Base-by-base conservation (phyloP, 1,139 yeast species). In the Suhomyces taliae region DNA sequence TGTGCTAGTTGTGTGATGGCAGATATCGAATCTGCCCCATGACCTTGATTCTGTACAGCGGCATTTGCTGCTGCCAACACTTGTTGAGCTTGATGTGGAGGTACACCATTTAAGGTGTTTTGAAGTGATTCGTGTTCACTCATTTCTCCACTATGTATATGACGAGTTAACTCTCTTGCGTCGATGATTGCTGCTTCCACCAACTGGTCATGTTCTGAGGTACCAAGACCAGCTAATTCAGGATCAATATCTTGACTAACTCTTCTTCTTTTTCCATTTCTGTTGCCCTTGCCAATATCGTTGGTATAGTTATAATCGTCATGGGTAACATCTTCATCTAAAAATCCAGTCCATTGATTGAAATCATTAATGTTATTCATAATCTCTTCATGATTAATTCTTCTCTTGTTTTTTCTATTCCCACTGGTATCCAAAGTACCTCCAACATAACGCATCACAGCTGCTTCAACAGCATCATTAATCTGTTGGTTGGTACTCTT, bases 401-500 rank as follows among this genome's bases (percentile, higher is more conserved):
- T 44, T 8, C 55, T 39, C 27, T 53, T 52, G 32, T 37, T 48
- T 38, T 44, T 42, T 8, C 51, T 32, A 15, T 37, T 11, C 1
- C 41, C 47, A 33, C 31, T 40, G 19, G 51, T 29, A 32, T 75
- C 79, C 41, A 82, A 65, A 1, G 82, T 76, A 6, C 83, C 84
- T 12, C 87, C 87, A 8, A 85, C 91, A 54, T 80, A 79, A 48
- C 81, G 76, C 81, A 85, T 74, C 34, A 85, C 89, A 0, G 90
- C 91, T n/a, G 87, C 90, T 56, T 81, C 87, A 7, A 82, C 87
- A 4, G 83, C 81, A 54, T 77, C 81, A 47, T 72, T 74, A 31
- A 74, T 61, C 56, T 72, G 78, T 45, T 73, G 76, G 51, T 69
- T 68, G 6, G 67, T 69, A 24, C 62, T 61, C 46, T 66, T 67